Percentiles rank a stretch among this genome's conserved stretches.
These are phyloP conservation scores for Abortiporus biennis DNA, from an alignment of 1,284 basidiomycete genomes.

Conservation along the genomic window DNA sequence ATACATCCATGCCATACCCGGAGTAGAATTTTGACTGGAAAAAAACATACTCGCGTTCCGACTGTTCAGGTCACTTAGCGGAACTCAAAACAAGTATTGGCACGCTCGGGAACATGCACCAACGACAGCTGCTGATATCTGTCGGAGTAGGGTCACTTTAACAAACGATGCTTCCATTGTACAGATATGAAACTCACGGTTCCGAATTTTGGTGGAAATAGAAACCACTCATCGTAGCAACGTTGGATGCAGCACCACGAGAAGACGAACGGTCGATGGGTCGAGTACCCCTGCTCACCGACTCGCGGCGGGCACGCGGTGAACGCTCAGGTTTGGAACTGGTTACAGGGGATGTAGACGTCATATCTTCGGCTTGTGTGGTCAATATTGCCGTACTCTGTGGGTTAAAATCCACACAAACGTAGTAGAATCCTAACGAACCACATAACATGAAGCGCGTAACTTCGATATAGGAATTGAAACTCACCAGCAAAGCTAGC, in stretches of 20 bases:
- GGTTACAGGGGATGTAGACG: slow-evolving; percentile 7
- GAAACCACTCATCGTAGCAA: slow-evolving; percentile 81
- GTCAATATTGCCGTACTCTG: slow-evolving; percentile 16
- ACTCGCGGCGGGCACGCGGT: slow-evolving; percentile 22
- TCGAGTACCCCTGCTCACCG: slow-evolving; percentile 18
- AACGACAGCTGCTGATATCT: slow-evolving; percentile 40
- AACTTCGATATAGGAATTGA: not conserved
- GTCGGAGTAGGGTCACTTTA: slow-evolving; percentile 1
- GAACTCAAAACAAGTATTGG: slow-evolving; percentile 35
- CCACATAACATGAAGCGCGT: not conserved
- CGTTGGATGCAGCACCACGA: slow-evolving; percentile 21
- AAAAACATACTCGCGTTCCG: no score
- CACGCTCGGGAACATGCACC: slow-evolving; percentile 32
- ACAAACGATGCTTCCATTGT: not conserved
- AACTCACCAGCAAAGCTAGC: slow-evolving; percentile 86
- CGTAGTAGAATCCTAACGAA: slow-evolving; percentile 54
- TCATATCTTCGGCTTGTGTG: slow-evolving; percentile 6
- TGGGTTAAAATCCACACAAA: slow-evolving; percentile 43
- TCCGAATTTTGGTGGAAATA: slow-evolving; percentile 71
- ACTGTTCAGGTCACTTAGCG: no score
- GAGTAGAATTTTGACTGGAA: not conserved
- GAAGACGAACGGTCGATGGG: slow-evolving; percentile 20
- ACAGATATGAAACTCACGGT: slow-evolving; percentile 19
- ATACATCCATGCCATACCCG: not conserved
- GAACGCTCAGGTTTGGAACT: slow-evolving; percentile 21